A percentile compares a stretch with the other conserved stretches of the same genome.
Evolutionary conservation across 768 basidiomycete genomes (phyloP).

Genomic region (Sporobolomyces pararoseus): DNA sequence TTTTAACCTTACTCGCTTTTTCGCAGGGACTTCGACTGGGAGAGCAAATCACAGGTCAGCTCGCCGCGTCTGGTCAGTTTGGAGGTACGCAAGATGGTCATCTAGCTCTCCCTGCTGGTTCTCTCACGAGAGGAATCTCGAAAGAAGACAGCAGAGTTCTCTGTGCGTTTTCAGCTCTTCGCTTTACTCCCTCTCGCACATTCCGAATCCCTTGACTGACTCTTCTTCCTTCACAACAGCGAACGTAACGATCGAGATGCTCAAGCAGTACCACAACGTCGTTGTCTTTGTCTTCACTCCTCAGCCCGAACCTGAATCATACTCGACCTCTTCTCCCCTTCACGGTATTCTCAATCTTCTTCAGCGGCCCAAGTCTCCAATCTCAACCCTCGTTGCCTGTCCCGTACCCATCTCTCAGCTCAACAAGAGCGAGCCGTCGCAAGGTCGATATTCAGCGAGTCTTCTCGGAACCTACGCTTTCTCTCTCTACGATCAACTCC

Average conservation of each 20-base stretch:
- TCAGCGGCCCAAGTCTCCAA: neutral
- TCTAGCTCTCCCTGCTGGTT: conserved; percentile 6
- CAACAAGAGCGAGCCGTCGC: neutral
- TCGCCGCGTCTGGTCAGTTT: neutral
- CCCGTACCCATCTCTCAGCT: conserved; percentile 17
- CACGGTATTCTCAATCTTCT: conserved; percentile 28
- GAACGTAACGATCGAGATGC: conserved; percentile 1
- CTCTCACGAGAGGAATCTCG: neutral
- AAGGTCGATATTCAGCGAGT: neutral
- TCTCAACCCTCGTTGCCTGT: conserved; percentile 5
- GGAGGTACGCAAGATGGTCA: conserved; percentile 28
- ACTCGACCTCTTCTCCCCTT: conserved; percentile 16
- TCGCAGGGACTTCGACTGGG: conserved; percentile 31
- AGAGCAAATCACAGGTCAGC: neutral
- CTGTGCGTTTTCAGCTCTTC: conserved; percentile 7
- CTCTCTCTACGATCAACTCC: conserved; percentile 37
- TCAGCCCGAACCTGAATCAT: neutral
- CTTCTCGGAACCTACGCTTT: conserved; percentile 21
- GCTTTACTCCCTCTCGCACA: neutral
- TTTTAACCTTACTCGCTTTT: too few species aligned
- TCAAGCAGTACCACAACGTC: conserved; percentile 17
- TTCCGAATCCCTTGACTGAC: neutral
- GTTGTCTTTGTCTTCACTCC: conserved; percentile 32
- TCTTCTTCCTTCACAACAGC: neutral
- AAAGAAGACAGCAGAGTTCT: conserved; percentile 23